phyloP scores from a whole-genome alignment of 1,284 basidiomycete species.

The Gastroboletus turbinatus region DNA sequence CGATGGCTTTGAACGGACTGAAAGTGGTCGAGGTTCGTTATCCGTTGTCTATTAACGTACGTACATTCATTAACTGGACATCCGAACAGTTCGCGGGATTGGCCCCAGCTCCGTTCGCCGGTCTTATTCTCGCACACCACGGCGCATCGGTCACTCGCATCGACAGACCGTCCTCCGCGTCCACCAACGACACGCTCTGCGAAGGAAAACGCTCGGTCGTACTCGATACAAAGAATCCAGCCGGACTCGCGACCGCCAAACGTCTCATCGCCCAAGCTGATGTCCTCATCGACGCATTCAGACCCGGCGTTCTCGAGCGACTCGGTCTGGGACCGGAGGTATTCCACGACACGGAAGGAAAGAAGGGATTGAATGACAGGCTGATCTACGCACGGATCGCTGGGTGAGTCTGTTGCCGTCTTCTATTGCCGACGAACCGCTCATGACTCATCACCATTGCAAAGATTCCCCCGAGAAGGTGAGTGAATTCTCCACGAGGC shows the following conservation, averaged over 20 bases:
- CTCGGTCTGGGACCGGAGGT: constrained; percentile 76
- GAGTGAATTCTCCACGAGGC: constrained; percentile 10
- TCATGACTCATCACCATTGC: background rate
- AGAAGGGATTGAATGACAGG: constrained; percentile 54
- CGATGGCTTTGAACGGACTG: constrained; percentile 52
- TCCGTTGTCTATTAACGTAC: too few species aligned
- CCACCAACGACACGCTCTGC: constrained; percentile 54
- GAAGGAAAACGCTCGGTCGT: constrained; percentile 75
- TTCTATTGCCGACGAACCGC: background rate
- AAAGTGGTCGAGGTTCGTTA: constrained; percentile 55
- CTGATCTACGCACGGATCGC: constrained; percentile 66
- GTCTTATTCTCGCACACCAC: constrained; percentile 79
- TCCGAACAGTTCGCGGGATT: constrained; percentile 73
- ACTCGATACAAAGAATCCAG: constrained; percentile 61
- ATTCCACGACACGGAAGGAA: constrained; percentile 50
- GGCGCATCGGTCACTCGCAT: constrained; percentile 79
- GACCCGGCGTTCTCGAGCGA: constrained; percentile 80
- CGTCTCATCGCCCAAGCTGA: constrained; percentile 68
- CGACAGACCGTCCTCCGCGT: constrained; percentile 51
- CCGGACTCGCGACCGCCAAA: constrained; percentile 59
- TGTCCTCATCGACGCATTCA: constrained; percentile 80
- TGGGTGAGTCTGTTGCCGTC: constrained; percentile 46
- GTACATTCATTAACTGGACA: background rate
- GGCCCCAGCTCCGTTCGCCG: constrained; percentile 80
- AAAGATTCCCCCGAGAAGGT: constrained; percentile 63